These are phyloP conservation scores for Lavandula angustifolia DNA, from an alignment of 257 asterid genomes.

Conservation along the genomic window DNA sequence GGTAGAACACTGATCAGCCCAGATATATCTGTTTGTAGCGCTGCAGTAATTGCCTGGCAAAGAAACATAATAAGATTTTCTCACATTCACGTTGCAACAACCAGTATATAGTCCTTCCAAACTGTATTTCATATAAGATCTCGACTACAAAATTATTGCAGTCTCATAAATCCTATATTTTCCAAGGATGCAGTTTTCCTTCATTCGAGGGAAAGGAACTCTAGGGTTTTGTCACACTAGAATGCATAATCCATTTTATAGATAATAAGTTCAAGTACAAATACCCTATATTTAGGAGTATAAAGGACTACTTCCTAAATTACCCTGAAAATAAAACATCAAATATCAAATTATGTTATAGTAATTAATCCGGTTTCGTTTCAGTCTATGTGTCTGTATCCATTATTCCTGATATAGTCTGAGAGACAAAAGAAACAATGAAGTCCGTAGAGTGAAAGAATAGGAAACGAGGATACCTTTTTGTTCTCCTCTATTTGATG, in stretches of 20 bases:
- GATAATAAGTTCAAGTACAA: too few relatives aligned
- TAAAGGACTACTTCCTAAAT: too few relatives aligned
- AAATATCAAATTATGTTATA: too few relatives aligned
- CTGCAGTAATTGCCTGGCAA: constrained; percentile 64
- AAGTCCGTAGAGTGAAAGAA: background rate
- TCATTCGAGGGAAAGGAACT: too few relatives aligned
- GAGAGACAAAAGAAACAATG: background rate
- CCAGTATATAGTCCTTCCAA: background rate
- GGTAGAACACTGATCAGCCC: constrained; percentile 51
- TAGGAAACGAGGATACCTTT: constrained; percentile 41
- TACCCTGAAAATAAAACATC: too few relatives aligned
- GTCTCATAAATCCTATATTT: background rate
- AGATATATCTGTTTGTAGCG: constrained; percentile 52
- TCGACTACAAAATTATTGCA: constrained; percentile 9
- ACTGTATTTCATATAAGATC: background rate
- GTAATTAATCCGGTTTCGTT: too few relatives aligned
- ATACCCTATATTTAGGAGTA: too few relatives aligned
- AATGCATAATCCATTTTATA: too few relatives aligned
- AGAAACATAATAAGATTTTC: constrained; percentile 14
- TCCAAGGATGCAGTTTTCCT: too few relatives aligned
- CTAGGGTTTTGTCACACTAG: too few relatives aligned
- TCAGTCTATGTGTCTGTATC: too few relatives aligned
- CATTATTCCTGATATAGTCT: too few relatives aligned
- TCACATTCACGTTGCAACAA: background rate
- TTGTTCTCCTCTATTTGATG: constrained; percentile 50